phyloP scores from a whole-genome alignment of 148 eudicot species.

The Beta vulgaris region DNA sequence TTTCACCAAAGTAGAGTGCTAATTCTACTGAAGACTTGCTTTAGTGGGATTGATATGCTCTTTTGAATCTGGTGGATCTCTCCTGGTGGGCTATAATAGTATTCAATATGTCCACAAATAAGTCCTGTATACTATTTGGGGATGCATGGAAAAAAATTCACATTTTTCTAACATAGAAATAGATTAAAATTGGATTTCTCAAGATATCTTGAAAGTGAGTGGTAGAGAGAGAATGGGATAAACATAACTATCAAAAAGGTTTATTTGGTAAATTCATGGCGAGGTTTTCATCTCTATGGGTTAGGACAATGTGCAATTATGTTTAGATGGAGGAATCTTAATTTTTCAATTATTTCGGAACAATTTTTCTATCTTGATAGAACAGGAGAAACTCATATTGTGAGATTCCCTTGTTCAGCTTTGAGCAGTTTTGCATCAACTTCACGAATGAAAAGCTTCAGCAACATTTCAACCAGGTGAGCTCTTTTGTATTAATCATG shows the following conservation, averaged over 20 bases:
- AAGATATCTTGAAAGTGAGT: too few relatives aligned
- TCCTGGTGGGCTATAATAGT: neutral
- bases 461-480: conserved; percentile 98
- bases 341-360: neutral
- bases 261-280: neutral
- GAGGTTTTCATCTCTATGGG: neutral
- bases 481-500: conserved; percentile 19
- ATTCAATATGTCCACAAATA: neutral
- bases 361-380: neutral
- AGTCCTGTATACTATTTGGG: neutral
- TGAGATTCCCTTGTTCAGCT: conserved; percentile 50
- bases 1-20: neutral
- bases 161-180: neutral
- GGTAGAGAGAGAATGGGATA: neutral
- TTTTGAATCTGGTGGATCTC: neutral
- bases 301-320: neutral
- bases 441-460: conserved; percentile 98
- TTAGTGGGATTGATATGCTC: neutral
- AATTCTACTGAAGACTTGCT: neutral
- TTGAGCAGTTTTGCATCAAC: conserved; percentile 98
- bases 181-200: too few relatives aligned
- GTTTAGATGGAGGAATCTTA: neutral
- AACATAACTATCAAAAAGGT: neutral
- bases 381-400: conserved; percentile 19
- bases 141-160: too few relatives aligned